Evolutionary conservation across 352 stramenopile genomes (phyloP).

Genomic region (Phytopythium kandeliae): DNA sequence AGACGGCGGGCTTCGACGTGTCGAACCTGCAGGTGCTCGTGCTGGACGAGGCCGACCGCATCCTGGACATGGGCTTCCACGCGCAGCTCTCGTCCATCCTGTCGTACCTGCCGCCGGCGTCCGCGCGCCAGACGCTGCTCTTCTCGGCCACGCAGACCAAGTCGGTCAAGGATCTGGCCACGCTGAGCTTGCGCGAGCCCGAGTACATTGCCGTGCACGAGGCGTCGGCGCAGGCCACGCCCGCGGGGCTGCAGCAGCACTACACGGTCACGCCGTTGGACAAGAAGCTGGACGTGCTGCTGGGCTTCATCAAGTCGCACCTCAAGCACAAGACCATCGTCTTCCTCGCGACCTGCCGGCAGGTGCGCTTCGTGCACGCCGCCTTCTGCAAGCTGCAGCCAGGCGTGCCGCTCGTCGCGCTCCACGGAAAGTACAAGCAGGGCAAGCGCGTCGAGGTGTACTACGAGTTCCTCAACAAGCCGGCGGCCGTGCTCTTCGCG

Average conservation of each 20-base stretch:
- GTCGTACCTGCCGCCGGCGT: conserved; percentile 87
- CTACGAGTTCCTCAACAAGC: conserved; percentile 97
- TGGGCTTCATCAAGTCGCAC: conserved; percentile 98
- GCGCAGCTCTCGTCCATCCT: conserved; percentile 97
- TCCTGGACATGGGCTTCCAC: conserved; percentile 99
- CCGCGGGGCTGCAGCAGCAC: conserved; percentile 91
- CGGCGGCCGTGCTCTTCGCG: conserved; percentile 93
- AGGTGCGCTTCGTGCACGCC: conserved; percentile 94
- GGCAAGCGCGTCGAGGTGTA: conserved; percentile 97
- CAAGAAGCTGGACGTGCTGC: conserved; percentile 97
- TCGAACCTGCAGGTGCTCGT: conserved; percentile 94
- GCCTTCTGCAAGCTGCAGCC: conserved; percentile 97
- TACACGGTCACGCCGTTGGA: conserved; percentile 94
- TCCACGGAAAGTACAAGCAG: conserved; percentile 99
- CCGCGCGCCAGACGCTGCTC: conserved; percentile 93
- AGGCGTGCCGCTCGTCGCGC: conserved; percentile 93
- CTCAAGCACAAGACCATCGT: conserved; percentile 98
- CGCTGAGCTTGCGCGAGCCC: conserved; percentile 91
- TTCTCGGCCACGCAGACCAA: conserved; percentile 98
- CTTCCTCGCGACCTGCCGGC: conserved; percentile 96
- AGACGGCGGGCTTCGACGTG: conserved; percentile 96
- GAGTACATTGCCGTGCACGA: conserved; percentile 98
- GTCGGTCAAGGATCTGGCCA: conserved; percentile 95
- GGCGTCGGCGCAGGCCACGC: conserved; percentile 86
- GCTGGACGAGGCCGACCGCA: conserved; percentile 99